A percentile compares a stretch with the other conserved stretches of the same genome.
These are phyloP conservation scores for Fusarium sacchari DNA, from an alignment of 2,329 filamentous ascomycete genomes.

Conservation along the genomic window DNA sequence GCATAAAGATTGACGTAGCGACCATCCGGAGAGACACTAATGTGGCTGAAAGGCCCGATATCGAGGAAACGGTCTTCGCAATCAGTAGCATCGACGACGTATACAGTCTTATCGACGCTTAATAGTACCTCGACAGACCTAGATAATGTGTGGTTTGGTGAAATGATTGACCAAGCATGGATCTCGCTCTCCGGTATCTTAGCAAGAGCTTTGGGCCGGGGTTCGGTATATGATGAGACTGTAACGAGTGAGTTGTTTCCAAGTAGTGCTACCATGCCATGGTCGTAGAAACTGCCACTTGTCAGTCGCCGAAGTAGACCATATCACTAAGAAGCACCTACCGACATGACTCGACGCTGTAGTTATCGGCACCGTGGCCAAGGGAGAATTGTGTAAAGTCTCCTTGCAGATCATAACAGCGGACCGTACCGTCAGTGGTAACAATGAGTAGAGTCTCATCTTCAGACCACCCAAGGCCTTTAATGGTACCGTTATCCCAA, in stretches of 20 bases:
- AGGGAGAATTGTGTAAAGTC: constrained; percentile 96
- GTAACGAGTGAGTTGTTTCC: constrained; percentile 87
- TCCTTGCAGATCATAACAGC: constrained; percentile 91
- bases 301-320: constrained; percentile 18
- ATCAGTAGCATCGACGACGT: constrained; percentile 87
- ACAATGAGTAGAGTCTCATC: constrained; percentile 92
- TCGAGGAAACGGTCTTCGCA: constrained; percentile 91
- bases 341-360: constrained; percentile 86
- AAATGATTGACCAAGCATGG: constrained; percentile 88
- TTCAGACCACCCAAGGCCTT: constrained; percentile 94
- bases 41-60: constrained; percentile 90
- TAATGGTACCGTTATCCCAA: constrained; percentile 91
- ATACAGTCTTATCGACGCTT: constrained; percentile 84
- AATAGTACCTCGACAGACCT: constrained; percentile 92
- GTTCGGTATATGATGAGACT: constrained; percentile 91
- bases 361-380: constrained; percentile 88
- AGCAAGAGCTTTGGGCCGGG: constrained; percentile 84
- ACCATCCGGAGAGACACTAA: constrained; percentile 90
- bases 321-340: constrained; percentile 34
- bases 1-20: constrained; percentile 90
- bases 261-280: constrained; percentile 91
- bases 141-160: constrained; percentile 88
- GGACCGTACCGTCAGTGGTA: constrained; percentile 87
- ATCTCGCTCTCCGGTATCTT: constrained; percentile 80
- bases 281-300: constrained; percentile 75